phyloP scores from a whole-genome alignment of 1,284 basidiomycete species.

The Tilletia indica region DNA sequence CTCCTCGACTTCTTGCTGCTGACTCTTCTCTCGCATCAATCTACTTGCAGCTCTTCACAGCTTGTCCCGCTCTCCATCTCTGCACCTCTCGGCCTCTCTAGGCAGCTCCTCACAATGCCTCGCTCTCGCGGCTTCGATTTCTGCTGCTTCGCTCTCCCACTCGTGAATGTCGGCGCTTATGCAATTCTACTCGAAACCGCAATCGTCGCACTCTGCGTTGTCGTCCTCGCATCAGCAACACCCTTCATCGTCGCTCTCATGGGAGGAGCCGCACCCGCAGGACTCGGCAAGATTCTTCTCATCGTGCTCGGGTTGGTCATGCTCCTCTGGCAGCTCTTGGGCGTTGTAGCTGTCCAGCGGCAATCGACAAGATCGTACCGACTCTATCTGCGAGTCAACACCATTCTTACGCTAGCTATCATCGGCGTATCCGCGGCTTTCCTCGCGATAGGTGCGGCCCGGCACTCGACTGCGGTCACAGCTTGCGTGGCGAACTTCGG shows the following conservation, averaged over 20 bases:
- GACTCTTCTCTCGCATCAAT: too few relatives aligned
- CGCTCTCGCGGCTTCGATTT: slow-evolving; percentile 35
- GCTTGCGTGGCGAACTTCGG: slow-evolving; percentile 39
- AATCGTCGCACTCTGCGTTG: slow-evolving; percentile 42
- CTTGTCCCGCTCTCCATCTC: too few relatives aligned
- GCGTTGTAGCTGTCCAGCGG: slow-evolving; percentile 37
- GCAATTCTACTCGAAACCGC: slow-evolving; percentile 44
- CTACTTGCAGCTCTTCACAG: too few relatives aligned
- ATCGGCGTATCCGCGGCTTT: slow-evolving; percentile 45
- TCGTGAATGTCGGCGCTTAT: slow-evolving; percentile 53
- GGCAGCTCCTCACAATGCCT: neutral
- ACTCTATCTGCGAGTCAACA: slow-evolving; percentile 49
- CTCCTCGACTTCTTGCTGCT: too few relatives aligned
- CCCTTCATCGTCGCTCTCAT: slow-evolving; percentile 48
- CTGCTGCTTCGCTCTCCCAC: slow-evolving; percentile 51
- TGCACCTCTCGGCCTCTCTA: too few relatives aligned
- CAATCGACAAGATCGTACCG: slow-evolving; percentile 45
- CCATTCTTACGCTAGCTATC: slow-evolving; percentile 40
- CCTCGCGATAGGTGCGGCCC: slow-evolving; percentile 36
- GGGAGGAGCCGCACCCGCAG: slow-evolving; percentile 37
- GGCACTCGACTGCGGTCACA: slow-evolving; percentile 35
- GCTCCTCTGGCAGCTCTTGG: slow-evolving; percentile 48
- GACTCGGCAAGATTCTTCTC: slow-evolving; percentile 44
- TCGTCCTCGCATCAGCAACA: slow-evolving; percentile 45
- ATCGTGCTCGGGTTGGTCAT: slow-evolving; percentile 44